Percentiles rank a stretch among this genome's conserved stretches.
phyloP scores from a whole-genome alignment of 1,139 yeast species.

The Scheffersomyces lignicola region DNA sequence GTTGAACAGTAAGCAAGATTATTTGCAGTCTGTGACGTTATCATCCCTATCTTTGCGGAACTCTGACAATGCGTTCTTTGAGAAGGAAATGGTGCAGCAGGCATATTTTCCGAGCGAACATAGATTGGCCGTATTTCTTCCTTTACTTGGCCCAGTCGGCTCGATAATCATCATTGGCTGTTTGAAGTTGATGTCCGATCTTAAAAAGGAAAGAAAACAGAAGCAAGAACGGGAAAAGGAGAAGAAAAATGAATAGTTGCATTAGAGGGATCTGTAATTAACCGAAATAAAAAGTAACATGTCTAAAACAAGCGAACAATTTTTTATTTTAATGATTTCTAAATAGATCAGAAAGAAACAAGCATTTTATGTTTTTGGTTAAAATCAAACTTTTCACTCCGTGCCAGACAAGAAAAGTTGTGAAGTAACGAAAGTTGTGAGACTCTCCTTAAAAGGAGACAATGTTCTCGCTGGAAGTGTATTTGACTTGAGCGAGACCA shows the following conservation, averaged over 20 bases:
- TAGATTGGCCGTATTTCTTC: conserved; percentile 88
- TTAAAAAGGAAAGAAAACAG: conserved; percentile 12
- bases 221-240: conserved; percentile 4
- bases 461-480: conserved; percentile 11
- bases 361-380: background rate
- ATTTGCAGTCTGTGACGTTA: conserved; percentile 47
- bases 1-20: conserved; percentile 28
- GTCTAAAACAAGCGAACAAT: too few species aligned
- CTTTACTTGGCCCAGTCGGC: conserved; percentile 80
- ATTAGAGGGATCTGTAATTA: too few species aligned
- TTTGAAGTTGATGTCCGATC: conserved; percentile 30
- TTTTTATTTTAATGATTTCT: too few species aligned
- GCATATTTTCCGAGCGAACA: conserved; percentile 94
- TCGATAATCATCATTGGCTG: conserved; percentile 68
- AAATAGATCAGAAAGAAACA: background rate
- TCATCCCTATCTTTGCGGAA: conserved; percentile 57
- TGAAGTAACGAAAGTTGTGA: background rate
- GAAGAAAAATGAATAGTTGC: background rate
- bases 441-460: conserved; percentile 1
- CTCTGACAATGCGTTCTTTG: conserved; percentile 83
- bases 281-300: too few species aligned
- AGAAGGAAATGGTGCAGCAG: conserved; percentile 92
- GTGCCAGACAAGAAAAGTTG: conserved; percentile 4
- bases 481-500: conserved; percentile 27
- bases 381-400: background rate